Evolutionary conservation across 2,329 filamentous ascomycete genomes (phyloP).

Genomic region (Fusarium sp.): DNA sequence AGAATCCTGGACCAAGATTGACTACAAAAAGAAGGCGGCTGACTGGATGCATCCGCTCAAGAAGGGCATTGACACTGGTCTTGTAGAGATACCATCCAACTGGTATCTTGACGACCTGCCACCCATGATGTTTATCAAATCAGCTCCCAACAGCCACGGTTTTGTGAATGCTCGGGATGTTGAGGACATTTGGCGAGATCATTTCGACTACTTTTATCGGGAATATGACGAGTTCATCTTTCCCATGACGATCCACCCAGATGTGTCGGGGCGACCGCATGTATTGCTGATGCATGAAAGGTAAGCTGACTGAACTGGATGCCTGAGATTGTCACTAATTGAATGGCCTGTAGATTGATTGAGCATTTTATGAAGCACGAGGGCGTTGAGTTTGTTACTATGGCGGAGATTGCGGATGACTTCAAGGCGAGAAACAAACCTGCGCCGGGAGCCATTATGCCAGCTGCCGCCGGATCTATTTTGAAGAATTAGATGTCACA

Average conservation of each 20-base stretch:
- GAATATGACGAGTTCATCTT: conserved; percentile 84
- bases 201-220: conserved; percentile 80
- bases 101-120: conserved; percentile 76
- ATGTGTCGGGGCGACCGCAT: conserved; percentile 78
- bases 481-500: background rate
- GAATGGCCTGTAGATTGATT: conserved; percentile 54
- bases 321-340: background rate
- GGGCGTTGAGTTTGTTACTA: conserved; percentile 75
- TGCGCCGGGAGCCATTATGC: conserved; percentile 70
- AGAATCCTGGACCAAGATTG: conserved; percentile 76
- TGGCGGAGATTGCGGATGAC: conserved; percentile 78
- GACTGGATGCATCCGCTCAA: conserved; percentile 63
- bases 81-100: conserved; percentile 71
- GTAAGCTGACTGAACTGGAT: background rate
- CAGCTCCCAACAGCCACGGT: conserved; percentile 72
- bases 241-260: conserved; percentile 81
- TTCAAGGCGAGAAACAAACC: conserved; percentile 75
- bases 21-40: conserved; percentile 59
- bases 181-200: conserved; percentile 74
- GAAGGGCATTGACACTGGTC: conserved; percentile 68
- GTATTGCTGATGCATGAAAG: conserved; percentile 78
- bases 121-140: conserved; percentile 80
- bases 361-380: conserved; percentile 74
- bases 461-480: conserved; percentile 47
- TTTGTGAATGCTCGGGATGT: conserved; percentile 69